Base-by-base conservation (phyloP, 225 moss, liverwort and hornwort species). In the Pleurozium schreberi region DNA sequence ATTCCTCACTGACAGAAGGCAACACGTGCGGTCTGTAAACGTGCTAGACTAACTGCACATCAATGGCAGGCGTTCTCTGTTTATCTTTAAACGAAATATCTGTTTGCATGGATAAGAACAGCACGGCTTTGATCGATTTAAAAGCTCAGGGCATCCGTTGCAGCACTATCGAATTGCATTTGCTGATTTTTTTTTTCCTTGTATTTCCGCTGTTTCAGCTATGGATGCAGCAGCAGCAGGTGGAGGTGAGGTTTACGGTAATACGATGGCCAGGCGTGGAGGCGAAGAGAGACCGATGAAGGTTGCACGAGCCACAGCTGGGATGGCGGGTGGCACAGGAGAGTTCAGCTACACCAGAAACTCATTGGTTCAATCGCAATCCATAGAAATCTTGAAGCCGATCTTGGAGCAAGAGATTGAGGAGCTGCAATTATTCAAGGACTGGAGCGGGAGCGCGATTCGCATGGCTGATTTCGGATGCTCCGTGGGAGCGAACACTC, bases 381-480 rank as follows among this genome's bases (percentile, higher is more conserved):
- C 69, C 47, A 65, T 93, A 49, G 36, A 53, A 4, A 16, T 81
- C 82, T 67, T 89, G 65, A 68, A 80, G 66, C 86, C 82, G 12
- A 65, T 92, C 10, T 68, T 93, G 73, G 60, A 90, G 66, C 75
- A 70, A 81, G 89, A 86, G 87, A 89, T 91, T 26, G 3, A 28
- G 62, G 58, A 91, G 68, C 82, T 92, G 34, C 43, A 82, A 23
- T 5, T 45, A 1, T 59, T 89, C 42, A 33, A 84, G 26, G 45
- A 53, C 75, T 23, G 55, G 36, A 38, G 43, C 27, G 89, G 85
- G 28, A 66, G 66, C 18, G 25, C 86, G 8, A 26, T 85, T 83
- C 28, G 65, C 27, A 16, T 93, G 15, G 96, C 90, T 42, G 95
- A 96, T 84, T 86, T 96, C 33, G 95, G 95, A 45, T 96, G 93